phyloP scores from a whole-genome alignment of 2,329 filamentous ascomycete genomes.

The Fonsecaea pedrosoi region DNA sequence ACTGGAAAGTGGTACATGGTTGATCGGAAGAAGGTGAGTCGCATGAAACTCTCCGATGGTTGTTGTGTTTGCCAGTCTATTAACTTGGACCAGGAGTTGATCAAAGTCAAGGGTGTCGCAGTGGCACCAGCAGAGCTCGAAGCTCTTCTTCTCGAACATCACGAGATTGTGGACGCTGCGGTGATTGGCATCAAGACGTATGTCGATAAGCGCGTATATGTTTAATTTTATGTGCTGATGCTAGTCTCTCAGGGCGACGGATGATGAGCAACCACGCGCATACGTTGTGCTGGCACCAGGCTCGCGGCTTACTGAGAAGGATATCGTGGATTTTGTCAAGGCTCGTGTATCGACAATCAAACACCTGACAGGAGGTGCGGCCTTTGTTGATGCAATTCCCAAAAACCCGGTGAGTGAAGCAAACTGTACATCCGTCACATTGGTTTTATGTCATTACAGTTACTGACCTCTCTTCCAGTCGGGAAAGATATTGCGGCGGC shows the following conservation, averaged over 20 bases:
- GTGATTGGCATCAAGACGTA: conserved; percentile 54
- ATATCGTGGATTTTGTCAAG: conserved; percentile 49
- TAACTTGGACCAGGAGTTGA: conserved; percentile 44
- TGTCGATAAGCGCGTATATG: conserved; percentile 22
- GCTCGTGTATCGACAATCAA: conserved; percentile 55
- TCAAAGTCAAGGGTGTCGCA: conserved; percentile 63
- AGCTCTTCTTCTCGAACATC: conserved; percentile 53
- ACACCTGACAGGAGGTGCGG: conserved; percentile 53
- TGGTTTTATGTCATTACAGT: not conserved
- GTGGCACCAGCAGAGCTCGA: conserved; percentile 58
- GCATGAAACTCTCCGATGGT: conserved; percentile 36
- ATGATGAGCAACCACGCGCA: conserved; percentile 43
- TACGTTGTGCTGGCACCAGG: conserved; percentile 46
- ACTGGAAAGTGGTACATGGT: conserved; percentile 84
- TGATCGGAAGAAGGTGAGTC: conserved; percentile 81
- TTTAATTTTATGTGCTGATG: conserved; percentile 4
- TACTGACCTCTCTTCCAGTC: conserved; percentile 34
- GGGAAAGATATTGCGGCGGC: conserved; percentile 56
- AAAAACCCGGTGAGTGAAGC: conserved; percentile 46
- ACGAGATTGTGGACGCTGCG: conserved; percentile 53
- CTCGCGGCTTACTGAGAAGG: conserved; percentile 48
- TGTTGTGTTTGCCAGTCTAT: not conserved
- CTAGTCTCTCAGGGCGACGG: conserved; percentile 9
- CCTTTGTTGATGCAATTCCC: conserved; percentile 55
- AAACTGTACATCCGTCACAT: not conserved